These are phyloP conservation scores for Hericium erinaceus DNA, from an alignment of 768 basidiomycete genomes.

Conservation along the genomic window DNA sequence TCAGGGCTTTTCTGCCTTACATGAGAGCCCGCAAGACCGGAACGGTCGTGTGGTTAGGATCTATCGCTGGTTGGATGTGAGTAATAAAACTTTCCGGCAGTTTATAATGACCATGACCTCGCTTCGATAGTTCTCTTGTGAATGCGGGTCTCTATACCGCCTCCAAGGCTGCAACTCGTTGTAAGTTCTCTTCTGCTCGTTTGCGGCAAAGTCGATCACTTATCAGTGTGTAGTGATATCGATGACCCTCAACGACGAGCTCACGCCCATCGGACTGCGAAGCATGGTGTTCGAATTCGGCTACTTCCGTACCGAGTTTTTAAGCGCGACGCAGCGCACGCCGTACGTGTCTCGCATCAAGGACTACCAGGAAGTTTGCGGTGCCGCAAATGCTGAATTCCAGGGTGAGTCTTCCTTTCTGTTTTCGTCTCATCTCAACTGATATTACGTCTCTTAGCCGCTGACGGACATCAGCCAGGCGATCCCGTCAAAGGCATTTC, in stretches of 20 bases:
- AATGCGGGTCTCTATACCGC: background rate
- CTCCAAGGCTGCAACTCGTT: background rate
- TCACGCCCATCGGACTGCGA: constrained; percentile 23
- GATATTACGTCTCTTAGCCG: background rate
- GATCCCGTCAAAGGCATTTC: background rate
- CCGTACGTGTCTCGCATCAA: constrained; percentile 23
- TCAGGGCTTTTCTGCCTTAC: constrained; percentile 14
- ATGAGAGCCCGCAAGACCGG: constrained; percentile 13
- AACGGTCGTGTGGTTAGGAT: constrained; percentile 13
- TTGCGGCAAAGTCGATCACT: background rate
- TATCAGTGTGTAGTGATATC: constrained; percentile 1
- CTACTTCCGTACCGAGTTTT: constrained; percentile 30
- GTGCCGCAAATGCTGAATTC: too few species aligned
- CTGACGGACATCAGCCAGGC: background rate
- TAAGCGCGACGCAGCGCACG: constrained; percentile 4
- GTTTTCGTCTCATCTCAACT: too few species aligned
- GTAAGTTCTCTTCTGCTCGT: background rate
- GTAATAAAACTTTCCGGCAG: background rate
- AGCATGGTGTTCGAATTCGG: constrained; percentile 31
- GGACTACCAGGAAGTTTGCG: constrained; percentile 11
- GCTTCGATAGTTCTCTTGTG: too few species aligned
- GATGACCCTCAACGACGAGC: constrained; percentile 11
- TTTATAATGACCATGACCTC: too few species aligned
- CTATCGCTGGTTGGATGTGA: constrained; percentile 6
- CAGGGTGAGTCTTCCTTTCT: too few species aligned